These are phyloP conservation scores for Arabis hirsuta DNA, from an alignment of 345 rosid species.

Conservation along the genomic window DNA sequence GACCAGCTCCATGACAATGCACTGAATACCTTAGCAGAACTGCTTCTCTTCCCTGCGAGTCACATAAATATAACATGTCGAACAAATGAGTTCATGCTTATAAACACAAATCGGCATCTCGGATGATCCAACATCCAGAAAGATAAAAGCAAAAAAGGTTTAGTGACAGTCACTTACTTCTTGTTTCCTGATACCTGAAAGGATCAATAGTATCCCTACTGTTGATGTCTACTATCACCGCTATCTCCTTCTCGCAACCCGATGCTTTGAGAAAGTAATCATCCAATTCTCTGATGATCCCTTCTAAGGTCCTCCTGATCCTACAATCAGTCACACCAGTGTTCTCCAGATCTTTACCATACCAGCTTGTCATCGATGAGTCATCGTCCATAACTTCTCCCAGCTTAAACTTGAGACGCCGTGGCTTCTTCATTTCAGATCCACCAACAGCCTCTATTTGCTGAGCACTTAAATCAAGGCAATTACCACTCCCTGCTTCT, in stretches of 20 bases:
- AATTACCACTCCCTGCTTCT: slow-evolving; percentile 37
- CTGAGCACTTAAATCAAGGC: slow-evolving; percentile 30
- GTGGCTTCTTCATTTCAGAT: slow-evolving; percentile 35
- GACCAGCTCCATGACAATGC: slow-evolving; percentile 95
- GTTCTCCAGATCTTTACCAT: slow-evolving; percentile 53
- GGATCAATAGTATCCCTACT: slow-evolving; percentile 55
- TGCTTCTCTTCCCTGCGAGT: slow-evolving; percentile 72
- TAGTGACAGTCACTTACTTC: slow-evolving; percentile 51
- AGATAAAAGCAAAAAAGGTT: background rate
- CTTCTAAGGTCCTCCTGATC: slow-evolving; percentile 67
- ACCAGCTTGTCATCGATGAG: slow-evolving; percentile 62
- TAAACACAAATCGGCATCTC: slow-evolving; percentile 1
- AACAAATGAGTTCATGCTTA: background rate
- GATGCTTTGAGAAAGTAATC: slow-evolving; percentile 91
- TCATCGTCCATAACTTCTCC: slow-evolving; percentile 55
- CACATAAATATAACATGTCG: slow-evolving; percentile 29
- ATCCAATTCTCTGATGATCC: slow-evolving; percentile 76
- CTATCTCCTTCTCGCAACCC: slow-evolving; percentile 70
- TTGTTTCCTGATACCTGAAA: slow-evolving; percentile 59
- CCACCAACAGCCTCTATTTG: slow-evolving; percentile 37
- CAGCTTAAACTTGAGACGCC: slow-evolving; percentile 47
- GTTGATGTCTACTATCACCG: slow-evolving; percentile 68
- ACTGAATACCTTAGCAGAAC: slow-evolving; percentile 87
- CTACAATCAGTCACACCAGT: slow-evolving; percentile 49
- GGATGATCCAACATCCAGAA: slow-evolving; percentile 18